Evolutionary conservation across 2,329 filamentous ascomycete genomes (phyloP), one percentile per base, ranked within the genome.

Genomic region (Colletotrichum falcatum): DNA sequence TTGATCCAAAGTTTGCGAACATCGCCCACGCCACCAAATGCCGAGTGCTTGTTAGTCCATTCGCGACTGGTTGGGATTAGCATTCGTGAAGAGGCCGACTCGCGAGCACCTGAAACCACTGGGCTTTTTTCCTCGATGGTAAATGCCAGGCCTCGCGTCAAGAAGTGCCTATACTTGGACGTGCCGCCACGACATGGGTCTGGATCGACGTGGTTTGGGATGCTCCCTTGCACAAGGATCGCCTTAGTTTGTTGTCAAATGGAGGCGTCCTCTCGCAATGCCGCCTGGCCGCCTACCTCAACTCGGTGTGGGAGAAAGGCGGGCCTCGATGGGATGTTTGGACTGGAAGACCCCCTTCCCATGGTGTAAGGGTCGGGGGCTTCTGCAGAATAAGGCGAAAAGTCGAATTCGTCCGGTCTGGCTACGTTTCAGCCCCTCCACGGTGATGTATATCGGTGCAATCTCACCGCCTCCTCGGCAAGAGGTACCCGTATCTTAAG

Each of bases 41-140:
- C 18, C 5, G 44, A 46, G 37, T 23, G 23, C 53, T 20, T 33
- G 53, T 37, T 37, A 28, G 33, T 67, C 44, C 56, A 54, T 54
- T 59, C 37, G 58, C 44, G 23, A 44, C 64, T 20, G 42, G 44
- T 54, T 55, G 30, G 48, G 53, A 54, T 71, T 71, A 62, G 55
- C 49, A 68, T 71, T 71, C n/a, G 51, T 59, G 35, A 54, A 55
- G 28, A 71, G 51, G 37, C 49, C 63, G 46, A 63, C 51, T 68
- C 44, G 64, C 64, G 64, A 67, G 51, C 30, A 33, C 39, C 58
- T 71, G 68, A 71, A 71, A 71, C 68, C 65, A 42, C 30, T 16
- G 42, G 53, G 53, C 6, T 46, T 44, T 59, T 46, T 23, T 63
- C 23, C 28, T 59, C n/a, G 33, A 51, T 33, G 26, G 39, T 20